These are phyloP conservation scores for Sclerotinia sclerotiorum DNA, from an alignment of 2,329 filamentous ascomycete genomes.

Conservation along the genomic window DNA sequence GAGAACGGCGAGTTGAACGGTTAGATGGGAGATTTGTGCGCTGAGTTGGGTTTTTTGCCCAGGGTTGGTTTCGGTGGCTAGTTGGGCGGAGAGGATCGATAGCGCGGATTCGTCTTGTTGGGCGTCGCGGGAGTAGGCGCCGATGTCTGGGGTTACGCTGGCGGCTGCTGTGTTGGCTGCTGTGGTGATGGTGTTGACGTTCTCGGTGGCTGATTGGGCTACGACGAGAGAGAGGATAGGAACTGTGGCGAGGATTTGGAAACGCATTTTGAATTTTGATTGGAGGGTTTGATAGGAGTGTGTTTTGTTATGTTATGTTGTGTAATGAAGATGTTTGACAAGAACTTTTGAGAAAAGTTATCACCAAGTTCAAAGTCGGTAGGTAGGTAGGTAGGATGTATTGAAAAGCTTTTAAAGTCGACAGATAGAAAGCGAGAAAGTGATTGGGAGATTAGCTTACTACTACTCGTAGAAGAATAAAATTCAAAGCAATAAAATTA, in stretches of 20 bases:
- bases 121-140: neutral
- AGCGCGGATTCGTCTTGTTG: slow-evolving; percentile 7
- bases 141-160: neutral
- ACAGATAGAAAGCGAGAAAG: neutral
- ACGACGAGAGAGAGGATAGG: slow-evolving; percentile 10
- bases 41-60: slow-evolving; percentile 10
- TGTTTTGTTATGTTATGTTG: neutral
- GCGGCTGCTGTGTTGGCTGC: neutral
- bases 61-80: slow-evolving; percentile 4
- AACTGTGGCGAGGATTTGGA: slow-evolving; percentile 17
- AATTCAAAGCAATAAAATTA: neutral
- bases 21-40: slow-evolving; percentile 9
- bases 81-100: neutral
- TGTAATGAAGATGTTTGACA: neutral
- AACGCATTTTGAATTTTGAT: slow-evolving; percentile 19
- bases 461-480: neutral
- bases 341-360: neutral
- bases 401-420: neutral
- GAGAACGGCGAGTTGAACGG: slow-evolving; percentile 6
- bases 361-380: neutral
- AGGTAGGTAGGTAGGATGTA: neutral
- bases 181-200: neutral
- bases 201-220: slow-evolving; percentile 9
- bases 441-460: neutral
- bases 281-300: neutral